Conservation (phyloP, 2,329 filamentous ascomycete species). For the Colletotrichum aenigma region DNA sequence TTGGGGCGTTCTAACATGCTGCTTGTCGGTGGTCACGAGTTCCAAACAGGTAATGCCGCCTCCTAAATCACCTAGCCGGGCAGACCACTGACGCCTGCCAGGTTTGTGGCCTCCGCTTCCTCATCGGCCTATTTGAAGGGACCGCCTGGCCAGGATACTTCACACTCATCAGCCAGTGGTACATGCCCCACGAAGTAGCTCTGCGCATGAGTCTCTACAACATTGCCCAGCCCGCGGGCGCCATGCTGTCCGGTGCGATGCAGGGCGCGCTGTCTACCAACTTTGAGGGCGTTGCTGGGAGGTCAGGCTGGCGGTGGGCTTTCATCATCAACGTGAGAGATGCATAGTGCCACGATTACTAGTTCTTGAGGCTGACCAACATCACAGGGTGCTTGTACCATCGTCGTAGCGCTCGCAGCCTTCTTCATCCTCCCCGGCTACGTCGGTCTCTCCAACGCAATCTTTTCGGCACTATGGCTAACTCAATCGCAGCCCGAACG, state of each 20-base stretch:
- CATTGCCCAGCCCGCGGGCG: constrained; percentile 54
- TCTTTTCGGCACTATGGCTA: accelerated
- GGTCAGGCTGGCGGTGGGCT: constrained; percentile 42
- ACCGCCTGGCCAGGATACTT: constrained; percentile 27
- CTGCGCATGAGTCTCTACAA: constrained; percentile 55
- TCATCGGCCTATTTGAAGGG: constrained; percentile 44
- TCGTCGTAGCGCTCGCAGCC: not conserved
- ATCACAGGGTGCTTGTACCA: not conserved
- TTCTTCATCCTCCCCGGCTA: constrained; percentile 11
- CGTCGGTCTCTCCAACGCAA: not conserved
- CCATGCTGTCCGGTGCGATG: constrained; percentile 61
- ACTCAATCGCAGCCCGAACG: not conserved
- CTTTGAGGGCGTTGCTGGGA: constrained; percentile 51
- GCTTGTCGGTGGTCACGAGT: not conserved
- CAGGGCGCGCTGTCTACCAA: constrained; percentile 58
- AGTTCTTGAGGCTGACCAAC: accelerated
- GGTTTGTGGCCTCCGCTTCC: constrained; percentile 46
- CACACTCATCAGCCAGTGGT: constrained; percentile 49
- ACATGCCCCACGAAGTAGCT: constrained; percentile 41
- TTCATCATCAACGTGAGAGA: constrained; percentile 39
- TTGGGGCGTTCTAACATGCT: constrained; percentile 1
- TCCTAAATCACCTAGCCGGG: constrained; percentile 1
- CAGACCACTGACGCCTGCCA: constrained; percentile 35
- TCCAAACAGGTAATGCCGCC: constrained; percentile 15
- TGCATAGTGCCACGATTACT: accelerated